Percentiles rank a stretch among this genome's conserved stretches.
Evolutionary conservation across 2,329 filamentous ascomycete genomes (phyloP).

Genomic region (Dactylellina cionopaga): DNA sequence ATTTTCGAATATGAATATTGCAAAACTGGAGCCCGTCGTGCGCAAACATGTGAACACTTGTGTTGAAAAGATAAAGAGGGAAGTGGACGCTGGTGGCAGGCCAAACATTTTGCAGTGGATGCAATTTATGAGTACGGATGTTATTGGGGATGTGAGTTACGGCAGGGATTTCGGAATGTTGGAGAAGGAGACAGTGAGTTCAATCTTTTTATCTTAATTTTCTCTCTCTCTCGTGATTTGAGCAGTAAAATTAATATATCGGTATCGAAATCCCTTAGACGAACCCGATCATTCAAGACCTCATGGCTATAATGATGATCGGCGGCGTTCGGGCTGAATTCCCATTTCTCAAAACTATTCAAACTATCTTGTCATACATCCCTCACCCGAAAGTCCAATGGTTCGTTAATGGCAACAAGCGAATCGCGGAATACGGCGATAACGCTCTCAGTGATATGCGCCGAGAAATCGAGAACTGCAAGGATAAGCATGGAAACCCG

Average conservation of each 20-base stretch:
- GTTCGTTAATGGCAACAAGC: slow-evolving; percentile 4
- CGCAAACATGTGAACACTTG: slow-evolving; percentile 4
- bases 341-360: slow-evolving; percentile 5
- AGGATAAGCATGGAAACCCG: slow-evolving; percentile 4
- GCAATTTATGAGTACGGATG: slow-evolving; percentile 16
- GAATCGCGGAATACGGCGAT: slow-evolving; percentile 11
- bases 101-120: slow-evolving; percentile 23
- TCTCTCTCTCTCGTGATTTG: neutral
- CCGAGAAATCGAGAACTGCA: slow-evolving; percentile 1
- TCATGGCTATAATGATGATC: slow-evolving; percentile 14
- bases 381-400: slow-evolving; percentile 25
- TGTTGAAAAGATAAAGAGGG: slow-evolving; percentile 9
- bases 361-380: slow-evolving; percentile 1
- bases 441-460: neutral
- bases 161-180: slow-evolving; percentile 29
- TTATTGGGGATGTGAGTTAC: slow-evolving; percentile 16
- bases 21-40: slow-evolving; percentile 9
- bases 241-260: neutral
- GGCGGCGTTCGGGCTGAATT: slow-evolving; percentile 21
- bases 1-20: slow-evolving; percentile 13
- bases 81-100: neutral
- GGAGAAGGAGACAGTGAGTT: slow-evolving; percentile 14
- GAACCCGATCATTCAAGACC: slow-evolving; percentile 15
- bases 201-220: neutral
- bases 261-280: neutral